These are phyloP conservation scores for Talaromyces adpressus DNA, from an alignment of 495 filamentous ascomycete genomes.

Conservation along the genomic window DNA sequence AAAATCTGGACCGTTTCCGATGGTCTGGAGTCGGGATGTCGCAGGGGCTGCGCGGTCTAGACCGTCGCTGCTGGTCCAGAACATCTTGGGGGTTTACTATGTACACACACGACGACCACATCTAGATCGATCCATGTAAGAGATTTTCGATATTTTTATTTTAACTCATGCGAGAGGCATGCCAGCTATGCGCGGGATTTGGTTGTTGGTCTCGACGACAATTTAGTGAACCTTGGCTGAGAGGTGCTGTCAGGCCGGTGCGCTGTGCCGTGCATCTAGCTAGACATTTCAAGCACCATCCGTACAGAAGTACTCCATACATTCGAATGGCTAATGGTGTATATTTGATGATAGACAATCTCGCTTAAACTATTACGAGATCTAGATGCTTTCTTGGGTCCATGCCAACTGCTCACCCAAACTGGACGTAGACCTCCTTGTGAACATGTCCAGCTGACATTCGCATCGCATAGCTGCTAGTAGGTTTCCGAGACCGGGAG, in stretches of 20 bases:
- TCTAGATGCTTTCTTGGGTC: too few relatives aligned
- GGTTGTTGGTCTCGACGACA: neutral
- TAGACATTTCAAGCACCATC: neutral
- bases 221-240: neutral
- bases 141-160: neutral
- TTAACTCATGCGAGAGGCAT: neutral
- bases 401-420: neutral
- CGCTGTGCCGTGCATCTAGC: neutral
- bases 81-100: neutral
- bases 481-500: neutral
- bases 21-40: neutral
- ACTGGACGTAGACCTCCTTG: neutral
- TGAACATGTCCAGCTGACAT: neutral
- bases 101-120: neutral
- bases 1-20: neutral
- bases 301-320: neutral
- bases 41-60: neutral
- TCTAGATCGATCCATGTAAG: neutral
- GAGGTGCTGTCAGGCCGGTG: too few relatives aligned
- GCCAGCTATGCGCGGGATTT: neutral
- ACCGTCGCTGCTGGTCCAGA: neutral
- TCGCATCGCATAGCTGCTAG: neutral
- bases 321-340: neutral
- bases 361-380: too few relatives aligned
- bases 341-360: too few relatives aligned